These are phyloP conservation scores for Narthecium ossifragum DNA, from an alignment of 106 monocot species.

Conservation along the genomic window DNA sequence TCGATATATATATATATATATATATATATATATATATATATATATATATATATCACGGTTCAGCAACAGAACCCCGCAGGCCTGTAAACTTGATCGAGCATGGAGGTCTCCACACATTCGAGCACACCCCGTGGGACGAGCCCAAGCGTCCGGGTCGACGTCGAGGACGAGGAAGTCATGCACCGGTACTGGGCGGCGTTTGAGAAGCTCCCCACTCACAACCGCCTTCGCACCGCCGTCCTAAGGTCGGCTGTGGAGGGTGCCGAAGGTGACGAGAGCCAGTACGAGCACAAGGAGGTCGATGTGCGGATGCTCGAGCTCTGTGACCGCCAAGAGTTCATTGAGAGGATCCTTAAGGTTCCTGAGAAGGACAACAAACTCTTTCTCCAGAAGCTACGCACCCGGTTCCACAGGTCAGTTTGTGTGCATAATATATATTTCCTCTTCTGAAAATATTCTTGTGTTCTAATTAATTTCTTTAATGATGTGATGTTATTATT, in stretches of 20 bases:
- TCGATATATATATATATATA: too few relatives aligned
- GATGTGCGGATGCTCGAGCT: conserved; percentile 43
- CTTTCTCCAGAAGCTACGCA: conserved; percentile 48
- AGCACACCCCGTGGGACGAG: neutral
- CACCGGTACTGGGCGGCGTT: conserved; percentile 26
- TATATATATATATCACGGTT: too few relatives aligned
- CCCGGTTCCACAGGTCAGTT: conserved; percentile 49
- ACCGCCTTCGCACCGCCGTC: conserved; percentile 25
- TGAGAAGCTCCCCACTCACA: conserved; percentile 36
- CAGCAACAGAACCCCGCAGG: too few relatives aligned
- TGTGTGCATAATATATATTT: neutral
- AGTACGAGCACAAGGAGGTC: conserved; percentile 25
- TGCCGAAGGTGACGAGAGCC: neutral
- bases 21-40: too few relatives aligned
- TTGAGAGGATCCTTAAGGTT: conserved; percentile 51
- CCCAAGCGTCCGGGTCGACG: neutral
- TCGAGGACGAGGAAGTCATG: conserved; percentile 29
- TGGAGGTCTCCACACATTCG: too few relatives aligned
- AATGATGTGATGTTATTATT: neutral
- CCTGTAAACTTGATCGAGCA: too few relatives aligned
- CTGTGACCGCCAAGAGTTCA: conserved; percentile 47
- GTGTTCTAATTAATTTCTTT: neutral
- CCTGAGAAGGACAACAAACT: conserved; percentile 66
- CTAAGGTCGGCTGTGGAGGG: conserved; percentile 8
- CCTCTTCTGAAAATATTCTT: neutral